Percentiles rank a stretch among this genome's conserved stretches.
phyloP scores from a whole-genome alignment of 208 protist species.

The Leishmania guyanensis region DNA sequence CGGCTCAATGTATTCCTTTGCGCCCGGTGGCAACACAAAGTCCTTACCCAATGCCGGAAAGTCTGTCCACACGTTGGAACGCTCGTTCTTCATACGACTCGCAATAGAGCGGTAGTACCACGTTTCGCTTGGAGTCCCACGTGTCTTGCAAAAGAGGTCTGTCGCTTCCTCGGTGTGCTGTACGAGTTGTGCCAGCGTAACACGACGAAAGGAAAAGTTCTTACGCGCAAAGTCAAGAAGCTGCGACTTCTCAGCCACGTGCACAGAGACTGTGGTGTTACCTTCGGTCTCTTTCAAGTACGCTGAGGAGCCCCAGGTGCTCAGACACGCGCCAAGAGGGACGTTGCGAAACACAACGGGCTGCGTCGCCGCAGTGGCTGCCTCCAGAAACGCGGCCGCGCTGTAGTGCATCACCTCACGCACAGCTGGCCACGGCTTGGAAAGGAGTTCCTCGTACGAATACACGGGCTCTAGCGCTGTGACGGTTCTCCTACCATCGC shows the following conservation, averaged over 20 bases:
- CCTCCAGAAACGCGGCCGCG: slow-evolving; percentile 40
- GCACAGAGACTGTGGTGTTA: slow-evolving; percentile 71
- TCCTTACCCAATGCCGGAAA: slow-evolving; percentile 71
- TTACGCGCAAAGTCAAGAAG: slow-evolving; percentile 92
- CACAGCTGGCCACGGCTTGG: slow-evolving; percentile 38
- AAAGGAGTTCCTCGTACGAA: slow-evolving; percentile 24
- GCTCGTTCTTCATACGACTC: slow-evolving; percentile 82
- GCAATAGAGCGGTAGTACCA: slow-evolving; percentile 91
- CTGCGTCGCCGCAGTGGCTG: slow-evolving; percentile 24
- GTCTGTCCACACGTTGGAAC: slow-evolving; percentile 84
- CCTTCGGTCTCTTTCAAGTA: slow-evolving; percentile 67
- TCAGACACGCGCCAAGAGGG: slow-evolving; percentile 61
- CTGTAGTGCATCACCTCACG: slow-evolving; percentile 45
- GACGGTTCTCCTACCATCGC: not conserved
- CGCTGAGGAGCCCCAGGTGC: slow-evolving; percentile 44
- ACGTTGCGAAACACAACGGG: slow-evolving; percentile 78
- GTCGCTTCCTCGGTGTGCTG: slow-evolving; percentile 53
- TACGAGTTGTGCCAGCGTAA: slow-evolving; percentile 72
- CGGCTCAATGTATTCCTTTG: slow-evolving; percentile 48
- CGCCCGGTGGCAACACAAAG: slow-evolving; percentile 67
- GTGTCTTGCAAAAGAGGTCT: slow-evolving; percentile 5
- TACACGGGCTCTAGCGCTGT: not conserved
- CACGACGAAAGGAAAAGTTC: slow-evolving; percentile 87
- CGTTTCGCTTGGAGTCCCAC: slow-evolving; percentile 38
- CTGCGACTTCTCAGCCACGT: slow-evolving; percentile 56